These are phyloP conservation scores for Nidula microcarpa DNA, from an alignment of 768 basidiomycete species.

Conservation along the genomic window DNA sequence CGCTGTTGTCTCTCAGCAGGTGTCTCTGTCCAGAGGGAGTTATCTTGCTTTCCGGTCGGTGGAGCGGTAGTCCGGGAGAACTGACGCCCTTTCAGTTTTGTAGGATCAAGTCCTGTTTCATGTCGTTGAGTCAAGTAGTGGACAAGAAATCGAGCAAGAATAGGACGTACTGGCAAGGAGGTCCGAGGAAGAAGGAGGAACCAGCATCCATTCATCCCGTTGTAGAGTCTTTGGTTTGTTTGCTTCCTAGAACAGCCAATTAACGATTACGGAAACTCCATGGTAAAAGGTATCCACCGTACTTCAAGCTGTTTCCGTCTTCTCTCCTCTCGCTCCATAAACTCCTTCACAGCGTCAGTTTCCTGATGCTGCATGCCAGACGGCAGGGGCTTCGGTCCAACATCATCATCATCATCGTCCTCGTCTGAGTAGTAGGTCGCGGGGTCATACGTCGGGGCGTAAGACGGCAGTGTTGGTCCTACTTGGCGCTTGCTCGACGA, in stretches of 20 bases:
- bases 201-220: constrained; percentile 98
- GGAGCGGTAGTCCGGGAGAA: constrained; percentile 64
- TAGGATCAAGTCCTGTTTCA: constrained; percentile 75
- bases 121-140: neutral
- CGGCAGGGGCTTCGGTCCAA: constrained; percentile 81
- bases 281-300: constrained; percentile 4
- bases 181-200: constrained; percentile 82
- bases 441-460: constrained; percentile 28
- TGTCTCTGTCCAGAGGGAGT: constrained; percentile 94
- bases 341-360: constrained; percentile 72
- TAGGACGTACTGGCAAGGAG: constrained; percentile 66
- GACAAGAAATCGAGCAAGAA: neutral
- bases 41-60: constrained; percentile 42
- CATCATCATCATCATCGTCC: constrained; percentile 71
- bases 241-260: constrained; percentile 49
- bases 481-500: constrained; percentile 32
- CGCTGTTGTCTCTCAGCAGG: constrained; percentile 90
- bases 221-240: constrained; percentile 72
- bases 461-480: constrained; percentile 52
- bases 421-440: constrained; percentile 31
- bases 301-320: constrained; percentile 68
- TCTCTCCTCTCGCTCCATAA: constrained; percentile 82
- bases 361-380: constrained; percentile 36
- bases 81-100: constrained; percentile 75
- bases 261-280: too few species aligned